Evolutionary conservation across 805 yeast species (phyloP), one percentile per base, ranked within the genome.

Genomic region (Zygosaccharomyces kombuchaensis): DNA sequence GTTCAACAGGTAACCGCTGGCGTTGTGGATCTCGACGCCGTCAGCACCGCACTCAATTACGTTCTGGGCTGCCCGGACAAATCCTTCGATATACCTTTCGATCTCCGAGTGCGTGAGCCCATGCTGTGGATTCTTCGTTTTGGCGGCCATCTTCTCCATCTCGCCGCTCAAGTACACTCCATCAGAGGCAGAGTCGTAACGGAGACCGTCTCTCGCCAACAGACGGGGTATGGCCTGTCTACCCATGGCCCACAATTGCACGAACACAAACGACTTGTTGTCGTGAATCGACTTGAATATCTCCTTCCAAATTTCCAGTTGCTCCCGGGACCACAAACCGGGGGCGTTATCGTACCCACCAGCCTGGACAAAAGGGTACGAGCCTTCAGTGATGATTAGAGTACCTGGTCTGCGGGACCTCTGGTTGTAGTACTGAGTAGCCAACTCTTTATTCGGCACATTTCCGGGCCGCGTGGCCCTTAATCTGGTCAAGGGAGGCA

Each of bases 1-100:
- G 63, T 73, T 71, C 36, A 78, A 54, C 47, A 84, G 61, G 58
- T 78, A 82, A 13, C 89, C 88, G 60, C 81, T 80, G 19, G 88
- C 87, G 30, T 69, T 70, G 59, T 82, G 88, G 40, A 84, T 65
- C 63, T 84, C 87, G 26, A 84, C 76, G 50, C 81, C 81, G 60
- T 84, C 87, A 42, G 72, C 71, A 34, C 71, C 72, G n/a, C 65
- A 62, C n/a, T 54, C 61, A 32, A 67, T 48, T 10, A 67, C 50
- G 39, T 60, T 65, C 52, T 63, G 63, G n/a, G 83, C 81, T 31
- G 80, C 77, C 2, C 52, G 48, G 6, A 69, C 75, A 53, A 62
- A 79, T 36, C 71, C 69, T 34, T 63, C 50, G 19, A 71, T 65
- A 46, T 68, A 68, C 43, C 70, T 66, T 40, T 72, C 62, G 52